Evolutionary conservation across 1,284 basidiomycete genomes (phyloP).

Genomic region (Wallemia mellicola): DNA sequence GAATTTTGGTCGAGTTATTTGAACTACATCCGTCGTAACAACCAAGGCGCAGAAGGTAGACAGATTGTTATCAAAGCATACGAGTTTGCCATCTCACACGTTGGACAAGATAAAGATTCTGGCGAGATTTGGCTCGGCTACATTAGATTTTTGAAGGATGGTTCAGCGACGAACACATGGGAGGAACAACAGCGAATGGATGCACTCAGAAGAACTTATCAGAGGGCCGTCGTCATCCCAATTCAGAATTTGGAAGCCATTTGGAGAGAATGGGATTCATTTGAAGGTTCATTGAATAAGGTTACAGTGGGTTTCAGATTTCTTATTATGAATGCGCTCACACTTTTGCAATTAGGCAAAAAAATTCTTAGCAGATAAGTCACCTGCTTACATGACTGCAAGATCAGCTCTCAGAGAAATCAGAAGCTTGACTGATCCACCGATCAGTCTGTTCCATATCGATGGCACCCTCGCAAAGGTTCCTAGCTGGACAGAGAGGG

Average conservation of each 20-base stretch:
- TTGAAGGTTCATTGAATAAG: conserved; percentile 70
- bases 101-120: conserved; percentile 36
- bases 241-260: conserved; percentile 72
- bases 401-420: conserved; percentile 62
- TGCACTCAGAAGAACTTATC: conserved; percentile 63
- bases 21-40: conserved; percentile 38
- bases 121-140: conserved; percentile 29
- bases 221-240: conserved; percentile 74
- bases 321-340: neutral
- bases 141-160: conserved; percentile 53
- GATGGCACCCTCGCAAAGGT: conserved; percentile 29
- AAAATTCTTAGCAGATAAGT: conserved; percentile 64
- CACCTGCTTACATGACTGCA: conserved; percentile 72
- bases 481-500: conserved; percentile 40
- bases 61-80: conserved; percentile 61
- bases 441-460: conserved; percentile 23
- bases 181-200: conserved; percentile 92
- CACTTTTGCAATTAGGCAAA: conserved; percentile 29
- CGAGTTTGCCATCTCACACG: conserved; percentile 68
- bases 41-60: conserved; percentile 27
- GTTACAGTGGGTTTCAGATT: conserved; percentile 29
- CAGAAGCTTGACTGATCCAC: conserved; percentile 25
- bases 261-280: conserved; percentile 83
- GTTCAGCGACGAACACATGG: conserved; percentile 54
- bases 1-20: conserved; percentile 67